Percentiles rank a stretch among this genome's conserved stretches.
phyloP scores from a whole-genome alignment of 768 basidiomycete species.

The Scleroderma citrinum region DNA sequence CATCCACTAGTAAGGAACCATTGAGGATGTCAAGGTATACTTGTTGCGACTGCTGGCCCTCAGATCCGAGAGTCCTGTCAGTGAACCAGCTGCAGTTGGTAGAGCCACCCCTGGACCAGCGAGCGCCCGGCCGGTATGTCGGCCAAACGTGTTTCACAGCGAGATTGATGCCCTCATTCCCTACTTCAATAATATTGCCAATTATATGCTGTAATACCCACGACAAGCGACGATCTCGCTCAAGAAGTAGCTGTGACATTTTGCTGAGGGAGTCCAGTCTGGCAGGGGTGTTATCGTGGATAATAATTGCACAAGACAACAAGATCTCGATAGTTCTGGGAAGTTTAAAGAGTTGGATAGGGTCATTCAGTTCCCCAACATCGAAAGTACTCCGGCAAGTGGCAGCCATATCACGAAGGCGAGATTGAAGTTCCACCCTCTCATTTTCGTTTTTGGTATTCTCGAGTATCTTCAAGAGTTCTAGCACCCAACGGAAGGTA shows the following conservation, averaged over 20 bases:
- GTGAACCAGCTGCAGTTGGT: not conserved
- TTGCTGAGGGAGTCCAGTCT: not conserved
- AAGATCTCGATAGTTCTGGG: not conserved
- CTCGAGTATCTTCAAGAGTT: constrained; percentile 19
- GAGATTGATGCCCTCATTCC: not conserved
- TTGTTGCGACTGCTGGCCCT: not conserved
- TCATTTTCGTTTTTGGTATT: not conserved
- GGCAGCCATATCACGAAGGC: constrained; percentile 3
- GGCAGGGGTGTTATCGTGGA: not conserved
- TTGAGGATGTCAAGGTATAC: constrained; percentile 1
- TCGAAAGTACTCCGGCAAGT: constrained; percentile 4
- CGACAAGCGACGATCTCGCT: not conserved
- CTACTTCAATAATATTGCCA: not conserved
- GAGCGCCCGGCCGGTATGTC: not conserved
- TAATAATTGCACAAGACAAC: not conserved
- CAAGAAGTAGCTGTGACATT: not conserved
- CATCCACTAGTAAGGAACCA: constrained; percentile 6
- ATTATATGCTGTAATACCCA: not conserved
- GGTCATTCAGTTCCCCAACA: not conserved
- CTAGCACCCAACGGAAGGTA: constrained; percentile 27
- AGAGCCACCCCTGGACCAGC: not conserved
- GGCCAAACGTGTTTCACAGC: not conserved
- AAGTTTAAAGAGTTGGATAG: not conserved
- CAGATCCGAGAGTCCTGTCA: not conserved
- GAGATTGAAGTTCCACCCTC: not conserved